phyloP scores from a whole-genome alignment of 345 rosid genomes.

The Ricinus communis region DNA sequence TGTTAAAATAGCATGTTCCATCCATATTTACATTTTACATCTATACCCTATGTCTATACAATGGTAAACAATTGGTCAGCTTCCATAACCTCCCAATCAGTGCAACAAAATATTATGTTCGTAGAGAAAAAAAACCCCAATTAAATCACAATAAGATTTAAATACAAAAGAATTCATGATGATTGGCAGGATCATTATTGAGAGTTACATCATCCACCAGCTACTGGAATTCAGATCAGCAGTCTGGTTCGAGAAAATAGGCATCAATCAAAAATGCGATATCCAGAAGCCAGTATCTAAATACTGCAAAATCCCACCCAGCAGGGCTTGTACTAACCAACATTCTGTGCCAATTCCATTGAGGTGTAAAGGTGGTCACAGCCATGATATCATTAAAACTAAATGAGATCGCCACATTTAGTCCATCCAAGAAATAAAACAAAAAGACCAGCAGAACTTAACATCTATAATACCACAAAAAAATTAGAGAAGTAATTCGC shows the following conservation, averaged over 20 bases:
- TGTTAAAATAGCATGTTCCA: background rate
- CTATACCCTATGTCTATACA: background rate
- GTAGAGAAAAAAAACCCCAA: background rate
- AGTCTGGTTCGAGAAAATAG: background rate
- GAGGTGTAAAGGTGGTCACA: background rate
- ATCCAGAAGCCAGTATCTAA: background rate
- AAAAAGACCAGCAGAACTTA: no score
- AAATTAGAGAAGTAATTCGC: no score
- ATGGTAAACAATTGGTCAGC: background rate
- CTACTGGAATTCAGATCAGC: background rate
- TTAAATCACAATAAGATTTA: background rate
- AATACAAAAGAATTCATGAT: background rate
- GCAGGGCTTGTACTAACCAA: no score
- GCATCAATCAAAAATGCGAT: background rate
- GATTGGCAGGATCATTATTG: background rate
- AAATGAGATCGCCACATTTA: background rate
- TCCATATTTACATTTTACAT: background rate
- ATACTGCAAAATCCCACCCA: no score
- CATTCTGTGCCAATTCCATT: background rate
- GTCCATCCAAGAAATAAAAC: background rate
- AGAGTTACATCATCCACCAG: no score
- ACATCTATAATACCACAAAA: no score
- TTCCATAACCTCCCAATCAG: background rate
- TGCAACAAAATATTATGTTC: background rate
- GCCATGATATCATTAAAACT: background rate